A percentile compares a stretch with the other conserved stretches of the same genome.
These are phyloP conservation scores for Emergomyces pasteurianus DNA, from an alignment of 2,329 filamentous ascomycete species.

Conservation along the genomic window DNA sequence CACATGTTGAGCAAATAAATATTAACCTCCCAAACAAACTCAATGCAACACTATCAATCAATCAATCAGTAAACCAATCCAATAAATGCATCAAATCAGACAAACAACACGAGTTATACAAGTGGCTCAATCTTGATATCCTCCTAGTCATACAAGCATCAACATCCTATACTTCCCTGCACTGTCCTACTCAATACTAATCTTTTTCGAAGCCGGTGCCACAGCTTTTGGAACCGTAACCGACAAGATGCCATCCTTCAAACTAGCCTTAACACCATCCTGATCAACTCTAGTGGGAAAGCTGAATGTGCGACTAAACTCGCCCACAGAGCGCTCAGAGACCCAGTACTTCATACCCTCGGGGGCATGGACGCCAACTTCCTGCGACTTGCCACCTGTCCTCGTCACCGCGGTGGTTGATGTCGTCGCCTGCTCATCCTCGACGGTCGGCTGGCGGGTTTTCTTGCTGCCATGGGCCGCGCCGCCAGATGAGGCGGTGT, in stretches of 20 bases:
- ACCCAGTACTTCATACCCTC: constrained; percentile 41
- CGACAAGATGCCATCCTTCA: constrained; percentile 47
- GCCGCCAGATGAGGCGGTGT: constrained; percentile 12
- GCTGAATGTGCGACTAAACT: constrained; percentile 45
- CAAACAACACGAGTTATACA: neutral
- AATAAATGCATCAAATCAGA: neutral
- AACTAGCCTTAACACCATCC: constrained; percentile 44
- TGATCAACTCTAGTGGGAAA: constrained; percentile 47
- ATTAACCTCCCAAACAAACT: neutral
- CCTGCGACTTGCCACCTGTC: neutral
- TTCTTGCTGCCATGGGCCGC: neutral
- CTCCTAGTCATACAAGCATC: no score
- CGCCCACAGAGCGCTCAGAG: constrained; percentile 44
- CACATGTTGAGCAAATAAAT: neutral
- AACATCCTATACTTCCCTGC: neutral
- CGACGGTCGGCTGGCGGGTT: constrained; percentile 38
- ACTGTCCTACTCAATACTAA: constrained; percentile 38
- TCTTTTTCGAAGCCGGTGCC: constrained; percentile 38
- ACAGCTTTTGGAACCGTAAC: constrained; percentile 45
- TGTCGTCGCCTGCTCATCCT: constrained; percentile 39
- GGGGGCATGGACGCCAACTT: constrained; percentile 7
- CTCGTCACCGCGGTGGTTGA: neutral
- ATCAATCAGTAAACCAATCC: no score
- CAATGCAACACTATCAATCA: no score
- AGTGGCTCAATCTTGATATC: no score